phyloP scores from a whole-genome alignment of 305 asterid species.

The Solanum hybrid region DNA sequence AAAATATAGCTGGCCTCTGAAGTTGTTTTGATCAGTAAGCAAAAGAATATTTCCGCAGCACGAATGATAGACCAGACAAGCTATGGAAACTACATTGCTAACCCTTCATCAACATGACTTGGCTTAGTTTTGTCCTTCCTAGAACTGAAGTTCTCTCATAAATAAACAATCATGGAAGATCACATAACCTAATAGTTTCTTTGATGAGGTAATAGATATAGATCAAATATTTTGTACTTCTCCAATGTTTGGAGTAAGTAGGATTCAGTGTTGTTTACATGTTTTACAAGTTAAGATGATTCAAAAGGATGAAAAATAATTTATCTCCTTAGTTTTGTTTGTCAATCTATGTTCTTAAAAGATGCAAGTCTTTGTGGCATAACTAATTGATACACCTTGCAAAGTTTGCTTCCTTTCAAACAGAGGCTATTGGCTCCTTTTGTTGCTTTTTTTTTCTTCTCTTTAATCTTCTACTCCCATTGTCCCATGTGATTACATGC shows the following conservation, averaged over 20 bases:
- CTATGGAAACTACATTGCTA: not conserved
- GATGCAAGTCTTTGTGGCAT: not conserved
- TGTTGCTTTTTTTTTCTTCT: not conserved
- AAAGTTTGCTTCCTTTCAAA: not conserved
- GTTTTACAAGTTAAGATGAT: not conserved
- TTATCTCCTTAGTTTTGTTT: not conserved
- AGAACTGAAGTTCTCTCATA: not conserved
- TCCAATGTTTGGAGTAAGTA: not conserved
- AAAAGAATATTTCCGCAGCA: not conserved
- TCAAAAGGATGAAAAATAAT: not conserved
- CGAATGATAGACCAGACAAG: not conserved
- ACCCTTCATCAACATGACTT: not conserved
- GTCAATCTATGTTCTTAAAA: not conserved
- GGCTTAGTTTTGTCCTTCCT: not conserved
- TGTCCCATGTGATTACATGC: not conserved
- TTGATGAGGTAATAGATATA: not conserved
- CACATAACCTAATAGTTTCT: not conserved
- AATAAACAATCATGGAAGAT: not conserved
- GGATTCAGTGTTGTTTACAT: not conserved
- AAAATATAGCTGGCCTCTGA: not conserved
- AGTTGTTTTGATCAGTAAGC: not conserved
- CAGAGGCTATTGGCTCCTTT: not conserved
- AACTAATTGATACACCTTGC: not conserved
- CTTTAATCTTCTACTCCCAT: not conserved
- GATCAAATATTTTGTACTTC: not conserved